A percentile compares a stretch with the other conserved stretches of the same genome.
Evolutionary conservation across 306 rosid species (phyloP).

Genomic region (Hylodesmum podocarpum): DNA sequence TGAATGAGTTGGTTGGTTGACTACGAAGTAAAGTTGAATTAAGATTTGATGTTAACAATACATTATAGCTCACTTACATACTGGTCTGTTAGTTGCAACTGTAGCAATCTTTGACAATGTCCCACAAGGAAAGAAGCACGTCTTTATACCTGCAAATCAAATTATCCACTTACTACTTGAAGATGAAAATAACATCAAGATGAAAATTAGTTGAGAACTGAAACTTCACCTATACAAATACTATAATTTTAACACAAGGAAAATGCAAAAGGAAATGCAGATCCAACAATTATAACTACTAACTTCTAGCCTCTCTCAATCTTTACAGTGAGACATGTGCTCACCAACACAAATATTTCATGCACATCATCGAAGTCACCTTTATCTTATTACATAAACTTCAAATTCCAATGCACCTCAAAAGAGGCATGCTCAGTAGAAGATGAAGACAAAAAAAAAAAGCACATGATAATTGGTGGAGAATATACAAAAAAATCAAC

Average conservation of each 20-base stretch:
- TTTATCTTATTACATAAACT: not conserved
- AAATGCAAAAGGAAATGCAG: not conserved
- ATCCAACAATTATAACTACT: not conserved
- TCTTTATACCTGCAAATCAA: conserved; percentile 72
- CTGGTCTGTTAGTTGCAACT: conserved; percentile 78
- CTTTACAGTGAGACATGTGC: not conserved
- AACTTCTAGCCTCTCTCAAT: conserved; percentile 13
- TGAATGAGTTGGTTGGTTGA: no score
- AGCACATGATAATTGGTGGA: not conserved
- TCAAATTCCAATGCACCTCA: not conserved
- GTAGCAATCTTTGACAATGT: conserved; percentile 85
- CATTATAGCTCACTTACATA: conserved; percentile 60
- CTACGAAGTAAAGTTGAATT: no score
- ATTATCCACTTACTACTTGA: conserved; percentile 2
- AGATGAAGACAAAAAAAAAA: not conserved
- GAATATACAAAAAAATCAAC: not conserved
- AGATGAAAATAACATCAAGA: not conserved
- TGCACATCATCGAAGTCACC: not conserved
- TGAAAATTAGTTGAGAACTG: no score
- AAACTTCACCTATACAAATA: conserved; percentile 14
- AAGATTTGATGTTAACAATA: conserved; percentile 5
- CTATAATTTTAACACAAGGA: conserved; percentile 2
- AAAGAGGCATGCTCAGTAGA: not conserved
- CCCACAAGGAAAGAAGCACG: conserved; percentile 90
- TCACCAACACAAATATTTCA: not conserved